A percentile compares a stretch with the other conserved stretches of the same genome.
Conservation (phyloP, 192 early-diverging fungal genomes). For the Phlyctochytrium bullatum region DNA sequence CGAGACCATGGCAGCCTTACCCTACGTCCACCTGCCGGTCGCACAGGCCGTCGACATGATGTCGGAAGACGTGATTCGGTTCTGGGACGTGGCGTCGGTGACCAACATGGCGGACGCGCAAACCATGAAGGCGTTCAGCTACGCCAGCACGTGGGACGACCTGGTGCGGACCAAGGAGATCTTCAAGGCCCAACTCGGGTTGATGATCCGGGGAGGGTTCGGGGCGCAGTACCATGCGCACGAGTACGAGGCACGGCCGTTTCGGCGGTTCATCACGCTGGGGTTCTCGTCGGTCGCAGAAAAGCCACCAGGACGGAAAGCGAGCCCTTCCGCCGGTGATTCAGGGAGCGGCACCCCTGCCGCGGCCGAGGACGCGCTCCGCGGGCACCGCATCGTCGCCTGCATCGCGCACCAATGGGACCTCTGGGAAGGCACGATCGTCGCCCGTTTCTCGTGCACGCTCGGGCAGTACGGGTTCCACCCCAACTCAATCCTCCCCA, state of each 20-base stretch:
- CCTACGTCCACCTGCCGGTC: background rate
- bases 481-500: background rate
- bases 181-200: background rate
- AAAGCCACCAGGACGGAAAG: too few species aligned
- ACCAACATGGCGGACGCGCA: background rate
- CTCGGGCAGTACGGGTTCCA: conserved; percentile 1
- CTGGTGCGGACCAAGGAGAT: background rate
- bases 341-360: background rate
- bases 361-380: background rate
- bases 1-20: background rate
- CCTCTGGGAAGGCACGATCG: background rate
- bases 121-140: background rate
- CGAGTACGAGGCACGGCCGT: background rate
- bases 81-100: background rate
- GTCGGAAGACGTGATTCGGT: background rate
- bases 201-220: background rate
- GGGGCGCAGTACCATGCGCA: background rate
- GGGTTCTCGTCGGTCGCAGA: background rate
- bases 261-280: background rate
- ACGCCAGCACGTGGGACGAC: background rate
- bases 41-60: background rate
- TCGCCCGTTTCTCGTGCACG: background rate
- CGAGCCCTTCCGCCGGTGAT: too few species aligned
- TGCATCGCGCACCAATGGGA: background rate
- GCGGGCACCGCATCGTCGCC: background rate